Evolutionary conservation across 116 monocot species (phyloP), one percentile per base, ranked within the genome.

Genomic region (Zostera marina): DNA sequence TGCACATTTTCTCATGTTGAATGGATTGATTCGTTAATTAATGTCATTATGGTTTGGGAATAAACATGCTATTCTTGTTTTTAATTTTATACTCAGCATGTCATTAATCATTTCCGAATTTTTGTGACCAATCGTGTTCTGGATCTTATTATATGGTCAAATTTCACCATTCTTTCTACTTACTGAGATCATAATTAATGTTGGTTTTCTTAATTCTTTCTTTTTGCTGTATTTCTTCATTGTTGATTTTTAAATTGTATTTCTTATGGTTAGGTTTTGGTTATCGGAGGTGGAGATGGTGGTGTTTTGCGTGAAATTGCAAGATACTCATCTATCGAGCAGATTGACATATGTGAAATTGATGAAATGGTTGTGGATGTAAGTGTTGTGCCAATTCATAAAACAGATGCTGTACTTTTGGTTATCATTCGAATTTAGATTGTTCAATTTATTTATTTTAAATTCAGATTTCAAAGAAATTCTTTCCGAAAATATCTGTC

Each of bases 261-360:
- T 47, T 24, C 10, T 46, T 9, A 38, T 46, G 43, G 42, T 22
- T 45, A 85, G 85, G 77, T 85, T 12, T 55, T 85, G 66, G 77
- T 85, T 44, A 85, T 85, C 58, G 85, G 85, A 63, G 85, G 85
- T 7, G 85, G 85, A 53, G 85, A 85, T 72, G 85, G 85, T 64
- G 85, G 85, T 56, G 85, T 85, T 56, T 47, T 85, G 52, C 74
- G 80, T 17, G 85, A 85, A 70, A 80, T 85, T 8, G 74, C 80
- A 23, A 74, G 80, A 1, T 65, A 85, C 72, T 74, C 80, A 64
- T 80, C 77, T 53, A 64, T 85, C 42, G 80, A 85, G 48, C 72
- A 77, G 21, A 80, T 85, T 41, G 85, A 85, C 56, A 80, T 85
- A 21, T 85, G 85, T 69, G 85, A 85, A 72, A 85, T 85, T 42